Conservation (phyloP, 129 eudicot species). For the Flaveria brownii region DNA sequence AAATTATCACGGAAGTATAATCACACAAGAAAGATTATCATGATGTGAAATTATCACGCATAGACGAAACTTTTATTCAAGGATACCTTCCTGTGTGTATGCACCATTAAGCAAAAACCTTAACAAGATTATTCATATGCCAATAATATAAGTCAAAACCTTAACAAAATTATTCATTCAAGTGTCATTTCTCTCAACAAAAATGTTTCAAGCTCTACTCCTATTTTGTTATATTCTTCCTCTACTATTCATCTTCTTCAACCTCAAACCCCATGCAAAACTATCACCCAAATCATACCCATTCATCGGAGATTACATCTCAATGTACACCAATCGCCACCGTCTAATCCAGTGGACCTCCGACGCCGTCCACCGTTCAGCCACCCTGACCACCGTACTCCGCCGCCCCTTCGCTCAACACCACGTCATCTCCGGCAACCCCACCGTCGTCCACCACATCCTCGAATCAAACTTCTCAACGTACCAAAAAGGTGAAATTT, state of each 20-base stretch:
- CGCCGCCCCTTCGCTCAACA: slow-evolving; percentile 50
- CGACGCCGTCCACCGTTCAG: slow-evolving; percentile 33
- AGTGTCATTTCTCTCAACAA: neutral
- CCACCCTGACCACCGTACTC: slow-evolving; percentile 40
- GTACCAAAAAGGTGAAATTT: slow-evolving; percentile 12
- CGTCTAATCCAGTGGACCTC: slow-evolving; percentile 45
- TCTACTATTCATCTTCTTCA: slow-evolving; percentile 24
- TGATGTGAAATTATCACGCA: too few relatives aligned
- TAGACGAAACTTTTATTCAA: too few relatives aligned
- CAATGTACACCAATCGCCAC: slow-evolving; percentile 37
- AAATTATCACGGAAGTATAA: too few relatives aligned
- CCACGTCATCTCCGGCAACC: slow-evolving; percentile 47
- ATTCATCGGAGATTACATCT: slow-evolving; percentile 37
- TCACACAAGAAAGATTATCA: too few relatives aligned
- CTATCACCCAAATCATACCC: slow-evolving; percentile 44
- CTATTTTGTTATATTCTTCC: slow-evolving; percentile 30
- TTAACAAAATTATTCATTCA: neutral
- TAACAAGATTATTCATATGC: too few relatives aligned
- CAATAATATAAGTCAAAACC: neutral
- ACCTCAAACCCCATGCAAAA: neutral
- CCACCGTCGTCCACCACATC: slow-evolving; percentile 37
- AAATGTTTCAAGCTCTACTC: slow-evolving; percentile 24
- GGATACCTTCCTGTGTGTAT: too few relatives aligned
- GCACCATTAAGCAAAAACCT: too few relatives aligned
- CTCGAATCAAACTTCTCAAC: slow-evolving; percentile 44